Base-by-base conservation (phyloP, 2,329 filamentous ascomycete genomes). In the Monilinia vaccinii-corymbosi region DNA sequence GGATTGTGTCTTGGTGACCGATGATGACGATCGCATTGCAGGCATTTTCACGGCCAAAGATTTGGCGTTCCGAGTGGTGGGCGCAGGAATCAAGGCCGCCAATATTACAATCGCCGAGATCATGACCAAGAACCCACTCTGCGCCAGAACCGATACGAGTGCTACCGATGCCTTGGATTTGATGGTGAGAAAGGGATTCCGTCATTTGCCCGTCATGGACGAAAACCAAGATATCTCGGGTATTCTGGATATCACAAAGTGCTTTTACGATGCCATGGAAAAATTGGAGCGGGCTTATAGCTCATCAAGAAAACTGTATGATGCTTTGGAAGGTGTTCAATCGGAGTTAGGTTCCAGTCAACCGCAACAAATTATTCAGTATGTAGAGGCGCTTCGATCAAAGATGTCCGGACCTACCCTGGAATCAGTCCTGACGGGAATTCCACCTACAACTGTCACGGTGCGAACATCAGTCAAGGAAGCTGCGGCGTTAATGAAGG, bases 201-300 rank as follows among this genome's bases (percentile, higher is more conserved):
- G 94, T 68, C 94, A 99, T 78, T 76, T 99, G 71, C 94, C 94
- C 3, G 94, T 99, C 66, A 99, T 99, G 94, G 94, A 99, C 75
- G 94, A 99, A 79, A 97, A 99, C 75, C 94, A 99, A 76, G 93
- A 99, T 72, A 99, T 99, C 64, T 96, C 92, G 9, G 94, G 94
- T 78, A 92, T 99, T 67, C 79, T 99, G 58, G 94, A 99, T 75
- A 99, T 99, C 69, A 99, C 94, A 60, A 99, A 97, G 77, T 99
- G 94, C 77, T 99, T 99, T 76, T 99, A 99, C 76, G 94, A 99
- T 76, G 94, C 94, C 47, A 99, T 99, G 94, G 94, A 99, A 79
- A 99, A 99, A 79, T 79, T 99, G 62, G 94, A 99, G 79, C 88
- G 94, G 56, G 94, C 94, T 55, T 99, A 99, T 74, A 91, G 91